These are phyloP conservation scores for Vickermania ingenoplastis DNA, from an alignment of 208 protist genomes.

Conservation along the genomic window DNA sequence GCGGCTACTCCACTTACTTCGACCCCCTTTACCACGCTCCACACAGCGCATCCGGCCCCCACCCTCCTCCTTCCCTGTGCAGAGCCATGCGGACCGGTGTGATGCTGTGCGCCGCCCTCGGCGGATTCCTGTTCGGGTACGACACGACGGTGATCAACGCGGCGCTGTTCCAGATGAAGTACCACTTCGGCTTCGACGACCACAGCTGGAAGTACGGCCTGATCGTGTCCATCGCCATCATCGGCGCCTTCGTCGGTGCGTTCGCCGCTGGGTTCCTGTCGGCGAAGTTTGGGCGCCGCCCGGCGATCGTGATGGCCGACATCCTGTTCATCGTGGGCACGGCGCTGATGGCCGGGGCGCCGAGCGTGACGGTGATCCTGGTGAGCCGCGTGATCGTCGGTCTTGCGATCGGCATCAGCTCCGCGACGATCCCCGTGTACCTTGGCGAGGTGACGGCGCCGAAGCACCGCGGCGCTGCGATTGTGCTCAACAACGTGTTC, in stretches of 20 bases:
- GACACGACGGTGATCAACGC: constrained; percentile 89
- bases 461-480: too few relatives aligned
- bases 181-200: constrained; percentile 71
- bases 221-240: constrained; percentile 80
- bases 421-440: constrained; percentile 87
- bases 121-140: constrained; percentile 90
- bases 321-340: constrained; percentile 79
- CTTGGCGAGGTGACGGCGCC: constrained; percentile 79
- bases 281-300: constrained; percentile 52
- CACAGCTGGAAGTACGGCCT: constrained; percentile 70
- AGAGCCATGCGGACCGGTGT: constrained; percentile 44
- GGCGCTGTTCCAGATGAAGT: constrained; percentile 87
- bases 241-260: constrained; percentile 73
- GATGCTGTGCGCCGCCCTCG: constrained; percentile 77
- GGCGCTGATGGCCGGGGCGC: constrained; percentile 59
- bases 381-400: constrained; percentile 75
- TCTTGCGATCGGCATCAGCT: constrained; percentile 76
- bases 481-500: constrained; percentile 86
- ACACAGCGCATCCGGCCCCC: too few relatives aligned
- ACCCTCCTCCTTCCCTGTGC: too few relatives aligned
- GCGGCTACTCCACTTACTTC: too few relatives aligned
- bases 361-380: constrained; percentile 51
- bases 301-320: too few relatives aligned
- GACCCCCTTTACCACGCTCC: too few relatives aligned
- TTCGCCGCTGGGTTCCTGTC: constrained; percentile 62